Evolutionary conservation across 257 asterid genomes (phyloP).

Genomic region (Nicotiana paniculata): DNA sequence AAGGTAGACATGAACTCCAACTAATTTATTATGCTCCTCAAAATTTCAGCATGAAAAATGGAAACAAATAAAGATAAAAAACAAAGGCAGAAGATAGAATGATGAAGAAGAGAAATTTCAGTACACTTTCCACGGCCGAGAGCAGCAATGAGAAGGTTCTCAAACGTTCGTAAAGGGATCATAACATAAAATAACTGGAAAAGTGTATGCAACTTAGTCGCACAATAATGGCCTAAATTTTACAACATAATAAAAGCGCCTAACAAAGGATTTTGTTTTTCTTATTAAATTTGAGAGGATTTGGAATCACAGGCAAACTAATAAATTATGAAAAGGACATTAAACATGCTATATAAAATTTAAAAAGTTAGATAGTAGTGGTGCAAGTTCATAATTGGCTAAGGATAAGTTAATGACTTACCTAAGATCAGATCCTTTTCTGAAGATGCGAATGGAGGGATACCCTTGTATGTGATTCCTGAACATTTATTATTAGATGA

Average conservation of each 20-base stretch:
- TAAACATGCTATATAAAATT: background rate
- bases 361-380: background rate
- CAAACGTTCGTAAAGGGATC: background rate
- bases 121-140: background rate
- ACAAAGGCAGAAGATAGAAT: background rate
- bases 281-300: background rate
- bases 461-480: conserved; percentile 95
- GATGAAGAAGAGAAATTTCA: background rate
- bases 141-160: background rate
- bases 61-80: background rate
- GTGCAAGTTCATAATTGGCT: background rate
- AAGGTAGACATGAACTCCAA: background rate
- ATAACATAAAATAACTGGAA: background rate
- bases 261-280: background rate
- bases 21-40: background rate
- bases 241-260: background rate
- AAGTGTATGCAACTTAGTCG: background rate
- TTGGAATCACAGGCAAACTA: background rate
- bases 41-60: background rate
- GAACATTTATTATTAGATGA: conserved; percentile 27
- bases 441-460: conserved; percentile 93
- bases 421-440: conserved; percentile 83
- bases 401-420: conserved; percentile 19
- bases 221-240: background rate
- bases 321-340: background rate